Evolutionary conservation across 345 rosid species (phyloP).

Genomic region (Gossypium anomalum): DNA sequence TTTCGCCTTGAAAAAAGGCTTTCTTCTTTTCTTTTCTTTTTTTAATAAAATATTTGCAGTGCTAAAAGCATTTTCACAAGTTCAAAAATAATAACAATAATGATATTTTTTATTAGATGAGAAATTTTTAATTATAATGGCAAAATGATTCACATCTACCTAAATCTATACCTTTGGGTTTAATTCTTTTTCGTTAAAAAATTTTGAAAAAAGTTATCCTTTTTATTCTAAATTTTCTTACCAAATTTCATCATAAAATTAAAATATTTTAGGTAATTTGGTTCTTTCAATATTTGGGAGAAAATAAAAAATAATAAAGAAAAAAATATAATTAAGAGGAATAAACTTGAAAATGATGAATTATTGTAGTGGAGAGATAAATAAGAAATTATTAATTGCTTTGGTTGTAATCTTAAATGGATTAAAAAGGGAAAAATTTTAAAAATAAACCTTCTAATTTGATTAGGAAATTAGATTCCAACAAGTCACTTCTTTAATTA

Average conservation of each 20-base stretch:
- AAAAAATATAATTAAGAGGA: no score
- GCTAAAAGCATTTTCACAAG: not conserved
- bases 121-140: not conserved
- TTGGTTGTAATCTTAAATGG: constrained; percentile 1
- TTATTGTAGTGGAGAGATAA: not conserved
- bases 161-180: not conserved
- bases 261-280: not conserved
- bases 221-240: not conserved
- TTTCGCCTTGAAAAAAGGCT: not conserved
- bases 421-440: not conserved
- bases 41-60: not conserved
- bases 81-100: not conserved
- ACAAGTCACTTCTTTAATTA: constrained; percentile 15
- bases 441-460: not conserved
- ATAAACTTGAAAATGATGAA: not conserved
- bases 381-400: constrained; percentile 17
- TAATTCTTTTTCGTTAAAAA: not conserved
- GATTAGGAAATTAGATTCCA: constrained; percentile 23
- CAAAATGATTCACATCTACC: not conserved
- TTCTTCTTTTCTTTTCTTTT: not conserved
- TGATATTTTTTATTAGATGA: not conserved
- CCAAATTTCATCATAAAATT: not conserved
- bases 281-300: not conserved
- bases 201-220: not conserved
- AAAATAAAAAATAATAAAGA: no score